These are phyloP conservation scores for Geranium incanum DNA, from an alignment of 441 rosid genomes.

Conservation along the genomic window DNA sequence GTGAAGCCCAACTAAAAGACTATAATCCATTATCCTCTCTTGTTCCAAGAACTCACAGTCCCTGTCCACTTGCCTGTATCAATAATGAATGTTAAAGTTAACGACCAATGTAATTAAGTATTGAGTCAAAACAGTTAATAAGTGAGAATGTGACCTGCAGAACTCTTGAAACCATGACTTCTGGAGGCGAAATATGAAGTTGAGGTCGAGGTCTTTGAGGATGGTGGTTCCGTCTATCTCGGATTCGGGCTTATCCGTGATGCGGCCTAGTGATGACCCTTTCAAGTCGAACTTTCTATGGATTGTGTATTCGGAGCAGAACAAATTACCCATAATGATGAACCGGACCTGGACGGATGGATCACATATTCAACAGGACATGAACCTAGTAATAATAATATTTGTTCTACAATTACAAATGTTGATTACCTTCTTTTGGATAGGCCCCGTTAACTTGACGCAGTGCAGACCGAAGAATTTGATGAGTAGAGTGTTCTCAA, in stretches of 20 bases:
- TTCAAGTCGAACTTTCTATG: constrained; percentile 91
- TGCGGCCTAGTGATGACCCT: constrained; percentile 94
- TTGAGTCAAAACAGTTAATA: no score
- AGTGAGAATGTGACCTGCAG: constrained; percentile 47
- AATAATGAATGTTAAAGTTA: not conserved
- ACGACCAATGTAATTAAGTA: no score
- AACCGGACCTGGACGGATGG: constrained; percentile 56
- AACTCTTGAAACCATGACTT: constrained; percentile 85
- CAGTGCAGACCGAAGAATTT: constrained; percentile 90
- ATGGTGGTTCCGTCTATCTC: constrained; percentile 82
- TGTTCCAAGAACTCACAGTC: constrained; percentile 93
- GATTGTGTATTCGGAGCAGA: constrained; percentile 63
- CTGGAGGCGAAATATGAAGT: constrained; percentile 62
- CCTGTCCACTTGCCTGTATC: constrained; percentile 79
- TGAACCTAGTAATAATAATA: no score
- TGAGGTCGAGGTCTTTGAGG: constrained; percentile 94
- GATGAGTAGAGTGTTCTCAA: constrained; percentile 78
- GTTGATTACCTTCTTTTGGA: constrained; percentile 70
- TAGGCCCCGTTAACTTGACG: constrained; percentile 73
- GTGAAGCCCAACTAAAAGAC: constrained; percentile 87
- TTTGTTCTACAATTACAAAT: no score
- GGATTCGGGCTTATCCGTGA: constrained; percentile 72
- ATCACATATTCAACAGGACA: no score
- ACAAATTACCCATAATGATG: constrained; percentile 91
- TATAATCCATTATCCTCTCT: constrained; percentile 94